Conservation (phyloP, 106 monocot species). For the Acorus gramineus region DNA sequence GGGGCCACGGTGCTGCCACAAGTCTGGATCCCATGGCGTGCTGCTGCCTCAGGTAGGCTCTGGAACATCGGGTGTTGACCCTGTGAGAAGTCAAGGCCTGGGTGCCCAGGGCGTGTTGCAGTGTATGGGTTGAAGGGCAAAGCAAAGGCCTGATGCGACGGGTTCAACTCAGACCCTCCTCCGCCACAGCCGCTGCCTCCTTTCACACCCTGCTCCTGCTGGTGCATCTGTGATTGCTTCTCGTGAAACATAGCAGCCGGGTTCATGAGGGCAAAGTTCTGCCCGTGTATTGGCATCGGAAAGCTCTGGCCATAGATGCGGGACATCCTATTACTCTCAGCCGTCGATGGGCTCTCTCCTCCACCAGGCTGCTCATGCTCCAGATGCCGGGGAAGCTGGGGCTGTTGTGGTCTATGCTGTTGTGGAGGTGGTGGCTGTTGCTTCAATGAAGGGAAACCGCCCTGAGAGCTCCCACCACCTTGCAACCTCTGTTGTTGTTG, state of each 20-base stretch:
- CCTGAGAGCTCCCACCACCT: slow-evolving; percentile 11
- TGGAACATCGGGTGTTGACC: too few species aligned
- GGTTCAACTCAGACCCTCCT: too few species aligned
- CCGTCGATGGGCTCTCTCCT: slow-evolving; percentile 35
- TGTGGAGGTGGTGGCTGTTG: slow-evolving; percentile 13
- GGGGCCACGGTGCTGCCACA: too few species aligned
- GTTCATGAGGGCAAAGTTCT: slow-evolving; percentile 52
- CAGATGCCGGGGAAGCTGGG: slow-evolving; percentile 8
- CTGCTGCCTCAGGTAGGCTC: too few species aligned
- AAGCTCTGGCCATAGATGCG: slow-evolving; percentile 38
- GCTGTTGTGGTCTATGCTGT: slow-evolving; percentile 8
- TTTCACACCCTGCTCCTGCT: slow-evolving; percentile 1
- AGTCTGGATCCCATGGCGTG: too few species aligned
- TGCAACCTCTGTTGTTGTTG: slow-evolving; percentile 1
- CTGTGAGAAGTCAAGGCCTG: too few species aligned
- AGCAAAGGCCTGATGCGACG: too few species aligned
- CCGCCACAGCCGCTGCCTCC: too few species aligned
- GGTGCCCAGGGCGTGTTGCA: too few species aligned
- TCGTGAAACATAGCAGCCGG: slow-evolving; percentile 33
- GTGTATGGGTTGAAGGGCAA: too few species aligned
- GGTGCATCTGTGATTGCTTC: slow-evolving; percentile 3
- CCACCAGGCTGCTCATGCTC: slow-evolving; percentile 21
- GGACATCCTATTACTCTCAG: slow-evolving; percentile 22
- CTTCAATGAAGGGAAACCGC: slow-evolving; percentile 12
- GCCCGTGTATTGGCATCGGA: slow-evolving; percentile 54